Conservation (phyloP, 305 asterid genomes). For the Solanum aculeatissimum region DNA sequence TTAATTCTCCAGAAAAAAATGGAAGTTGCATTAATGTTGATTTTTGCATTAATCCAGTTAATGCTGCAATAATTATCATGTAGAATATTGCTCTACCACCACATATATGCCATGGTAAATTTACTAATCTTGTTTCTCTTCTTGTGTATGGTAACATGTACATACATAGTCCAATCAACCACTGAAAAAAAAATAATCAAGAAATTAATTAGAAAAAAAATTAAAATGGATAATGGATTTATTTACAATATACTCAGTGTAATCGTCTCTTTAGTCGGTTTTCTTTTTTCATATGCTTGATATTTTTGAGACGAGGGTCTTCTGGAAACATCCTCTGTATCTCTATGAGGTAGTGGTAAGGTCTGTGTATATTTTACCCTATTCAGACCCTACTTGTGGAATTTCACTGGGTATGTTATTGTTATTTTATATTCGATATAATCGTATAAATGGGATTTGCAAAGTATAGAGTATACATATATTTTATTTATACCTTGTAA, state of each 20-base stretch:
- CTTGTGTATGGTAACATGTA: constrained; percentile 33
- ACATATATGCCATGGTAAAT: constrained; percentile 40
- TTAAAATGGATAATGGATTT: not conserved
- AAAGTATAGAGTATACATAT: fast-evolving
- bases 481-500: fast-evolving
- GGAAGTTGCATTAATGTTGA: constrained; percentile 20
- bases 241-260: not conserved
- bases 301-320: no score
- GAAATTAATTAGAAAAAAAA: not conserved
- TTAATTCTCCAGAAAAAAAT: constrained; percentile 22
- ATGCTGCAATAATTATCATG: constrained; percentile 58
- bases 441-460: not conserved
- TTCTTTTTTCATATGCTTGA: no score
- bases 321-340: no score
- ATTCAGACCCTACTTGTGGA: no score
- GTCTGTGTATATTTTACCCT: no score
- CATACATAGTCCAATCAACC: constrained; percentile 40
- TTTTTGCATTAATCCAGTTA: constrained; percentile 68
- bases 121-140: constrained; percentile 14
- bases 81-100: constrained; percentile 42
- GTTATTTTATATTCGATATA: no score
- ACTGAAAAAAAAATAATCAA: constrained; percentile 18
- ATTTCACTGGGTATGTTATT: no score
- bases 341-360: no score
- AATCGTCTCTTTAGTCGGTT: no score